phyloP scores from a whole-genome alignment of 805 yeast genomes.

The Candida taoyuanica region DNA sequence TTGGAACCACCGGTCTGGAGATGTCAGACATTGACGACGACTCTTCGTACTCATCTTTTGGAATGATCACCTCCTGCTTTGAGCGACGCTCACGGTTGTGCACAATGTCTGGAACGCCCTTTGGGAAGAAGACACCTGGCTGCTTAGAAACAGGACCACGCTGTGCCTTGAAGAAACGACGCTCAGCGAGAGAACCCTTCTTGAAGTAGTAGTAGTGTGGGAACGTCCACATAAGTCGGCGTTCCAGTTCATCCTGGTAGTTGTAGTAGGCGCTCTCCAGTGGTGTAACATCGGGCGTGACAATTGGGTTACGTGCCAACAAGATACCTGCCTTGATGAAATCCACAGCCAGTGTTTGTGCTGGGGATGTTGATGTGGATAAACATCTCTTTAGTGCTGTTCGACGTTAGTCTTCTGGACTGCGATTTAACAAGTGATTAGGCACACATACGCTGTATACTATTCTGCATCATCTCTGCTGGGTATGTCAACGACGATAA shows the following conservation, averaged over 20 bases:
- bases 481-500: neutral
- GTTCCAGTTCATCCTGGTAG: constrained; percentile 83
- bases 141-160: constrained; percentile 67
- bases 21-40: constrained; percentile 49
- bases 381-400: constrained; percentile 22
- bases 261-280: constrained; percentile 73
- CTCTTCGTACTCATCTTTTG: constrained; percentile 41
- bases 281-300: constrained; percentile 68
- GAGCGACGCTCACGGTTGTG: constrained; percentile 85
- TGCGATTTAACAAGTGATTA: neutral
- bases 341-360: constrained; percentile 17
- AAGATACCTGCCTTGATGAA: constrained; percentile 47
- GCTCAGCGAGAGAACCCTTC: constrained; percentile 84
- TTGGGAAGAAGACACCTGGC: constrained; percentile 73
- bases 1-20: constrained; percentile 62
- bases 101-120: constrained; percentile 80
- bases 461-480: constrained; percentile 8
- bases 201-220: constrained; percentile 90
- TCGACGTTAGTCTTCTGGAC: neutral
- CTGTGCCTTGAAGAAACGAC: constrained; percentile 71
- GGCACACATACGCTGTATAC: constrained; percentile 11
- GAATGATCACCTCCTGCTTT: constrained; percentile 75
- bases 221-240: constrained; percentile 95
- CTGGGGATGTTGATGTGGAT: constrained; percentile 18
- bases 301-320: constrained; percentile 77